Conservation (phyloP, 78 protist genomes). For the Goniomonas avonlea region DNA sequence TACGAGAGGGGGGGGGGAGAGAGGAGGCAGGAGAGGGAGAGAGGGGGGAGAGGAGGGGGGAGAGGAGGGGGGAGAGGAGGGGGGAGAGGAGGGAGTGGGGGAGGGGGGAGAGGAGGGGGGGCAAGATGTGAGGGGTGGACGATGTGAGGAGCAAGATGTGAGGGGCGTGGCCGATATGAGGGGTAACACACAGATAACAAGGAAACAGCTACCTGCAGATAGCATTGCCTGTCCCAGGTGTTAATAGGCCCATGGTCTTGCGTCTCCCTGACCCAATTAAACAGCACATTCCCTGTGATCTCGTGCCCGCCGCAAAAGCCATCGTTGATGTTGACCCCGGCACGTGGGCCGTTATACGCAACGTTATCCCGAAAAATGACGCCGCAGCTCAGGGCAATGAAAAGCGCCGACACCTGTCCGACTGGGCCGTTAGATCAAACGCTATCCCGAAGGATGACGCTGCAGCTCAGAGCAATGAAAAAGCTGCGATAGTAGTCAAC, state of each 20-base stretch:
- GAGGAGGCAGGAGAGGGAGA: no score
- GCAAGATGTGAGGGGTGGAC: no score
- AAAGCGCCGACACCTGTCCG: no score
- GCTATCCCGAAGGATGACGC: not conserved
- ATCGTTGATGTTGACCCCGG: conserved; percentile 29
- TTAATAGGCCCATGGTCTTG: conserved; percentile 32
- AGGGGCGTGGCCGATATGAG: not conserved
- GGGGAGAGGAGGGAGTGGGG: no score
- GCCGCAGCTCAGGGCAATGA: not conserved
- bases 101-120: no score
- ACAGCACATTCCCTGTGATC: conserved; percentile 5
- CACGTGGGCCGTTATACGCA: conserved; percentile 28
- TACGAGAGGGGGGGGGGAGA: no score
- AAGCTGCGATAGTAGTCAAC: no score
- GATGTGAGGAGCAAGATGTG: not conserved
- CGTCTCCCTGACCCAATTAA: conserved; percentile 14
- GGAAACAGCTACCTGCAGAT: not conserved
- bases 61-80: no score
- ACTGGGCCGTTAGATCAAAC: conserved; percentile 22
- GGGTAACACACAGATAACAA: not conserved
- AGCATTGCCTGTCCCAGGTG: not conserved
- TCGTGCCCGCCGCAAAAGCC: conserved; percentile 21
- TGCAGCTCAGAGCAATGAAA: not conserved
- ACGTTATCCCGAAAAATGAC: not conserved
- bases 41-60: no score